phyloP scores from a whole-genome alignment of 352 stramenopile species.

The Poterioochromonas sp. region DNA sequence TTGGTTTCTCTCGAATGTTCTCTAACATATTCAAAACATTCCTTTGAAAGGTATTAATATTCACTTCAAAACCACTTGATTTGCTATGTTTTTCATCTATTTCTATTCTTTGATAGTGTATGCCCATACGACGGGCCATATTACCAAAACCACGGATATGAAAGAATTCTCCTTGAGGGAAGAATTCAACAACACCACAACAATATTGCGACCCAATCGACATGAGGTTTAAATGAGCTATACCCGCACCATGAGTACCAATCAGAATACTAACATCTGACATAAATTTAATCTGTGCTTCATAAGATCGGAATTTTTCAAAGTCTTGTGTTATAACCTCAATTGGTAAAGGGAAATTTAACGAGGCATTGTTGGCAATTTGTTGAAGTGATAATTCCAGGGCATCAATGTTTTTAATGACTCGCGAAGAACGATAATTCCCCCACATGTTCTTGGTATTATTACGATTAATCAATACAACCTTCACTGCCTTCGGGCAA shows the following conservation, averaged over 20 bases:
- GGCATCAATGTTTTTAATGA: background rate
- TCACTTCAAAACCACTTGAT: background rate
- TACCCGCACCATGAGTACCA: constrained; percentile 22
- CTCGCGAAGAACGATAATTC: background rate
- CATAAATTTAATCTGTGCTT: constrained; percentile 24
- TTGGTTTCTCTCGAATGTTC: too few species aligned
- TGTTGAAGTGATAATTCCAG: background rate
- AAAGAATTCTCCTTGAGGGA: constrained; percentile 15
- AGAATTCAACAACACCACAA: constrained; percentile 26
- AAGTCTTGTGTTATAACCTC: constrained; percentile 6
- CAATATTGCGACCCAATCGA: background rate
- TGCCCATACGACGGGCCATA: constrained; percentile 10
- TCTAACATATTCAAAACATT: background rate
- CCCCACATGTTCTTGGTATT: background rate
- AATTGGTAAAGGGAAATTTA: background rate
- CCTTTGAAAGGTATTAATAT: background rate
- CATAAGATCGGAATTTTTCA: background rate
- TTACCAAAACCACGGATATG: constrained; percentile 3
- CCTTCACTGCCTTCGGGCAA: too few species aligned
- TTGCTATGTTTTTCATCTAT: background rate
- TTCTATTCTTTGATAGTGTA: constrained; percentile 1
- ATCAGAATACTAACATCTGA: constrained; percentile 2
- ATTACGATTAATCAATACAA: constrained; percentile 1
- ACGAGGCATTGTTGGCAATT: background rate
- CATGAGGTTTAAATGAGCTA: constrained; percentile 15